Evolutionary conservation across 2,329 filamentous ascomycete genomes (phyloP), one percentile per base, ranked within the genome.

Genomic region (Clarireedia hainanense): DNA sequence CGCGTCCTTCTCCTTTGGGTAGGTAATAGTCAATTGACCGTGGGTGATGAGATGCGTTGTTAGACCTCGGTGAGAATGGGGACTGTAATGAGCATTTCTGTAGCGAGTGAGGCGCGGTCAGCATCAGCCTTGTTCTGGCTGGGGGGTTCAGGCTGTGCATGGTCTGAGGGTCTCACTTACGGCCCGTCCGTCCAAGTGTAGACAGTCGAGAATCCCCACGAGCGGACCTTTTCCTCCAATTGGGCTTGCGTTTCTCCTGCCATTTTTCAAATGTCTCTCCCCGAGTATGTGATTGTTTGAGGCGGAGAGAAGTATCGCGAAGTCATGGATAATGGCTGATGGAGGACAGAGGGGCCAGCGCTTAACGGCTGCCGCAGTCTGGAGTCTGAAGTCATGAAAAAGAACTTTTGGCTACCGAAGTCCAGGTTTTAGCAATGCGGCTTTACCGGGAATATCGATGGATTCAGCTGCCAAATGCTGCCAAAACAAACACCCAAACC

Each of bases 111-210:
- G 34, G 51, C 43, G 26, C 47, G 15, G 43, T n/a, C n/a, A 50
- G 36, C 7, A 55, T 55, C 46, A 55, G 52, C 52, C 52, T 50
- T 50, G 39, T 50, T 43, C 26, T 40, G 52, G 39, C 26, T 24
- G 23, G 24, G n/a, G 23, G 26, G 7, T 17, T 39, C 30, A 6
- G 20, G 17, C 24, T 55, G 52, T 46, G 42, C 6, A 23, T 20
- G 23, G 23, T 46, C 23, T 34, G 30, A 20, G 5, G n/a, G 23
- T 24, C 24, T 36, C 37, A 77, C 81, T 68, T 77, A 88, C 85
- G 84, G 81, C 23, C 75, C 72, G 69, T 89, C 86, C 6, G 78
- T 83, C 85, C 86, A 89, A 2, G 84, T 88, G 61, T 88, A 88
- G 65, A 88, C 84, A 50, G 83, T 75, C 2, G 68, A 62, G 67